A percentile compares a stretch with the other conserved stretches of the same genome.
Evolutionary conservation across 2,329 filamentous ascomycete species (phyloP).

Genomic region (Exophiala oligosperma): DNA sequence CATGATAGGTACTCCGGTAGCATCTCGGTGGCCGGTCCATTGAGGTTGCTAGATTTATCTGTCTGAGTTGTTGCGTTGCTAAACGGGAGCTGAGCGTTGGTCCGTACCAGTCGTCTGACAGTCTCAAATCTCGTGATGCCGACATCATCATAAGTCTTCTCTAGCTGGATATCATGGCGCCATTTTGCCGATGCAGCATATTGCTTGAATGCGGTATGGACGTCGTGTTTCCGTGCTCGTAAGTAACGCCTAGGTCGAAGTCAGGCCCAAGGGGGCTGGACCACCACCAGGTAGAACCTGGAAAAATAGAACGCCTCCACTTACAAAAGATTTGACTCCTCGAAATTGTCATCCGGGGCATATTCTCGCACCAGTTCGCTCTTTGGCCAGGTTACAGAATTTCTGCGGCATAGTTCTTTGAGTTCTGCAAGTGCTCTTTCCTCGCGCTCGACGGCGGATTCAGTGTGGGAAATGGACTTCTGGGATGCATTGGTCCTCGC

Average conservation of each 20-base stretch:
- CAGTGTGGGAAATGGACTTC: not conserved
- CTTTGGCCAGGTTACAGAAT: slow-evolving; percentile 6
- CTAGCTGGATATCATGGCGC: slow-evolving; percentile 74
- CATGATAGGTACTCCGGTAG: slow-evolving; percentile 85
- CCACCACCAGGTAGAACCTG: not conserved
- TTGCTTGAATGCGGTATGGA: slow-evolving; percentile 74
- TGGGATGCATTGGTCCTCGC: not conserved
- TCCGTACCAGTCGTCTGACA: slow-evolving; percentile 41
- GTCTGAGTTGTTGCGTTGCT: not conserved
- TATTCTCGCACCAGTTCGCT: slow-evolving; percentile 2
- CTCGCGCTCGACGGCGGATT: slow-evolving; percentile 3
- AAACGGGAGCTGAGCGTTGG: not conserved
- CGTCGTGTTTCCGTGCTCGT: slow-evolving; percentile 76
- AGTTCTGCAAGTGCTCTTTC: slow-evolving; percentile 8
- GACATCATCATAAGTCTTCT: slow-evolving; percentile 79
- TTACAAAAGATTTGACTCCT: slow-evolving; percentile 10
- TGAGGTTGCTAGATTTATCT: slow-evolving; percentile 53
- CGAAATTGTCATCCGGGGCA: not conserved
- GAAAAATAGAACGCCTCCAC: not conserved
- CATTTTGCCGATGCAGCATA: slow-evolving; percentile 86
- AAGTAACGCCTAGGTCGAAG: slow-evolving; percentile 67
- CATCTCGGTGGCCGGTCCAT: slow-evolving; percentile 89
- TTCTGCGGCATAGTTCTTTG: slow-evolving; percentile 8
- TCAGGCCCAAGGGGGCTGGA: not conserved
- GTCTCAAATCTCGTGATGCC: slow-evolving; percentile 80